Evolutionary conservation across 495 filamentous ascomycete species (phyloP).

Genomic region (Annulohypoxylon bovei): DNA sequence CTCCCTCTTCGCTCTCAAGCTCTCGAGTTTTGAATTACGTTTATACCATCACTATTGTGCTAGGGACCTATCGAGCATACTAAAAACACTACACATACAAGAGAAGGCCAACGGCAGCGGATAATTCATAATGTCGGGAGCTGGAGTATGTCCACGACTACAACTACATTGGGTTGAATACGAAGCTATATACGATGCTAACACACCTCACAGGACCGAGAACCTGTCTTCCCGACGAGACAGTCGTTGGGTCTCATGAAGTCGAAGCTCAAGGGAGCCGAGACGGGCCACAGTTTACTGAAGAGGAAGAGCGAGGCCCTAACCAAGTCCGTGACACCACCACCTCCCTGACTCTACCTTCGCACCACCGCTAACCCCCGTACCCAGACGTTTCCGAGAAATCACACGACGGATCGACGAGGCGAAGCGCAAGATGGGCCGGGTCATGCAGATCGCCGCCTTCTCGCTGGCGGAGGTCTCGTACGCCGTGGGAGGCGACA

Average conservation of each 20-base stretch:
- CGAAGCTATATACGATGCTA: constrained; percentile 23
- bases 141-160: constrained; percentile 58
- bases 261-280: constrained; percentile 96
- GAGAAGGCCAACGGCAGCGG: not conserved
- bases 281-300: constrained; percentile 84
- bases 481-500: constrained; percentile 95
- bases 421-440: constrained; percentile 99
- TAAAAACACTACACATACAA: not conserved
- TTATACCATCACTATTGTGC: not conserved
- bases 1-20: not conserved
- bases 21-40: not conserved
- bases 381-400: constrained; percentile 84
- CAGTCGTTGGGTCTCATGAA: constrained; percentile 98
- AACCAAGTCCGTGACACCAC: constrained; percentile 69
- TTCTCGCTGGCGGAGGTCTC: constrained; percentile 98
- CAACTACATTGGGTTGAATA: not conserved
- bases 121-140: constrained; percentile 65
- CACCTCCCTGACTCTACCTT: not conserved
- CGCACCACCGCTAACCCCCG: constrained; percentile 19
- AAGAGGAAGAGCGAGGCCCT: constrained; percentile 95
- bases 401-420: constrained; percentile 98
- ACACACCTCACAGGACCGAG: constrained; percentile 69
- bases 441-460: constrained; percentile 98
- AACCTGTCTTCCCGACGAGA: constrained; percentile 97
- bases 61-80: not conserved